Evolutionary conservation across 306 rosid genomes (phyloP), one percentile per base, ranked within the genome.

Genomic region (Mimosa bimucronata): DNA sequence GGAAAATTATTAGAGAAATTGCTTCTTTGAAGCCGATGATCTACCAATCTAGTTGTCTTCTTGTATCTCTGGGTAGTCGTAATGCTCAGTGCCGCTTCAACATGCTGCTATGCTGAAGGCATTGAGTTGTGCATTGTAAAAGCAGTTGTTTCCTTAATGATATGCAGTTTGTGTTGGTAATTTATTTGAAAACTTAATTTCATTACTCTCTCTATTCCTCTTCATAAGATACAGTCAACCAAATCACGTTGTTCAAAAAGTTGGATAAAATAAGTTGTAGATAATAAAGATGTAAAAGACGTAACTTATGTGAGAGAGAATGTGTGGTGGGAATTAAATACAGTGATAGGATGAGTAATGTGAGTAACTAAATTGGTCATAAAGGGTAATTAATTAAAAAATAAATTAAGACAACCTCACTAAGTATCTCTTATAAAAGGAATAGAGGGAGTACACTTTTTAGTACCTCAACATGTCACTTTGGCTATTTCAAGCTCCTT

Each of bases 71-170:
- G 70, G 55, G 46, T 5, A 13, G 53, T 41, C 5, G 74, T 69
- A 38, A 31, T 41, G 30, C 29, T 58, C 16, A 45, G 75, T 26
- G 15, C 38, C 68, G 50, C 40, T 53, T 68, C 66, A 67, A 50
- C 26, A n/a, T 15, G 42, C 25, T 44, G 21, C 57, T 70, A 50
- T 57, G 67, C 64, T 15, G 18, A 57, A 58, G 73, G 21, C 60
- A 26, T 5, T 37, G 70, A 28, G 42, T 41, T 68, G 45, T 31
- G 46, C 40, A 53, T 12, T 77, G 66, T 78, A 14, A 73, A 57
- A 83, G 79, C 58, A 42, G 66, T 30, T 25, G 61, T 66, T 66
- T 29, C 28, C 38, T n/a, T 73, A 73, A 73, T 66, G 72, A 62
- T 76, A 61, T 60, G 57, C 46, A 58, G 77, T 31, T 52, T 41